Conservation (phyloP, 1,284 basidiomycete species). For the Cryptococcus sp. region DNA sequence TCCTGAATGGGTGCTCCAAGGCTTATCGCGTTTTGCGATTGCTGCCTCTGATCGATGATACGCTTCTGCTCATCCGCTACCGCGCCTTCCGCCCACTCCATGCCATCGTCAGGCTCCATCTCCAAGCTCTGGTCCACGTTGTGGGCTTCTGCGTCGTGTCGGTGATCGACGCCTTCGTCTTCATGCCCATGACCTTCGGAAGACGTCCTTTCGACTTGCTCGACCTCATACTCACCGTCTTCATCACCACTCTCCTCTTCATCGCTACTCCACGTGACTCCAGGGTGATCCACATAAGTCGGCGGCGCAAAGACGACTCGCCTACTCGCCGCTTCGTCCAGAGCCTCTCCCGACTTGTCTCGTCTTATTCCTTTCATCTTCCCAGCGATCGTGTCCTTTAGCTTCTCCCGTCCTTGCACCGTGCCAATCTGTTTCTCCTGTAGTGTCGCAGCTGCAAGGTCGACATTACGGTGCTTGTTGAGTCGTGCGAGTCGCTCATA, state of each 20-base stretch:
- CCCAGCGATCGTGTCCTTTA: conserved; percentile 38
- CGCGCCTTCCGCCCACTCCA: conserved; percentile 56
- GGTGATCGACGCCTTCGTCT: conserved; percentile 22
- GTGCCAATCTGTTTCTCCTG: conserved; percentile 35
- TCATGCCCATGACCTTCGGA: conserved; percentile 13
- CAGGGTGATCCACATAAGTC: conserved; percentile 58
- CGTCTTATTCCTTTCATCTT: conserved; percentile 23
- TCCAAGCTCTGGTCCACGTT: conserved; percentile 28
- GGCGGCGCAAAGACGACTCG: conserved; percentile 56
- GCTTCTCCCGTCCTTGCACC: conserved; percentile 31
- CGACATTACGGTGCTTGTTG: conserved; percentile 97
- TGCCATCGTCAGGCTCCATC: conserved; percentile 58
- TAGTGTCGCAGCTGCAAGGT: conserved; percentile 60
- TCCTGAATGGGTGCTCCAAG: conserved; percentile 15
- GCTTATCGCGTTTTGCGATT: conserved; percentile 20
- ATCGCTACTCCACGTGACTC: conserved; percentile 67
- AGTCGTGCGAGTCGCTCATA: conserved; percentile 92
- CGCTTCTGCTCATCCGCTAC: conserved; percentile 46
- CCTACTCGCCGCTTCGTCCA: conserved; percentile 27
- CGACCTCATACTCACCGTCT: conserved; percentile 64
- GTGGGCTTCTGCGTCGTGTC: conserved; percentile 30
- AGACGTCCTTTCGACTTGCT: conserved; percentile 20
- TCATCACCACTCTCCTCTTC: conserved; percentile 63
- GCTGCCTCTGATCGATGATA: conserved; percentile 29
- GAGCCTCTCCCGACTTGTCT: conserved; percentile 20